phyloP scores from a whole-genome alignment of 2,329 filamentous ascomycete species.

The Hyphodiscus sp. region DNA sequence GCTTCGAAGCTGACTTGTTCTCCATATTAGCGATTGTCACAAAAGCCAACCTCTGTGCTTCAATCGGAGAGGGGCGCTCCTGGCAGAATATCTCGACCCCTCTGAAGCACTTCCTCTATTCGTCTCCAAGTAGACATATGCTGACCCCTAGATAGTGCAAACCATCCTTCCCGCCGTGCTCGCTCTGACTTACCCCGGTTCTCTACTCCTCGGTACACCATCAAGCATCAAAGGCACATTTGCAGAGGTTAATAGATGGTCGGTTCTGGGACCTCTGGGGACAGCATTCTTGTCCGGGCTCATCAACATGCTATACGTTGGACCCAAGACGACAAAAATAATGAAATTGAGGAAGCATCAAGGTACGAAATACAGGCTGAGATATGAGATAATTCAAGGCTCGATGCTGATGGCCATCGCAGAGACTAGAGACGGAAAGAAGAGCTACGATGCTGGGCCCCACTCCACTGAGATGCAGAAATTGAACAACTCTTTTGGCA shows the following conservation, averaged over 20 bases:
- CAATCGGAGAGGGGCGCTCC: not conserved
- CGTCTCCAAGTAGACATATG: not conserved
- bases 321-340: slow-evolving; percentile 67
- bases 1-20: not conserved
- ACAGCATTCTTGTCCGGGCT: slow-evolving; percentile 65
- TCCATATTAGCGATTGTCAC: not conserved
- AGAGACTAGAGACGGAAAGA: slow-evolving; percentile 87
- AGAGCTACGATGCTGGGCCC: slow-evolving; percentile 69
- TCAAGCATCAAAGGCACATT: slow-evolving; percentile 50
- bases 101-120: not conserved
- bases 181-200: slow-evolving; percentile 74
- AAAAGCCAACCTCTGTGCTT: no score
- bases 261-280: slow-evolving; percentile 61
- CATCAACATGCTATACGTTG: slow-evolving; percentile 63
- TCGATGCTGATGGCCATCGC: not conserved
- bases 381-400: not conserved
- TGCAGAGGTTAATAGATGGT: slow-evolving; percentile 52
- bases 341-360: slow-evolving; percentile 75
- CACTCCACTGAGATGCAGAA: slow-evolving; percentile 79
- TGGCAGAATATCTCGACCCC: not conserved
- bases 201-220: slow-evolving; percentile 32
- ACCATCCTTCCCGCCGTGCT: slow-evolving; percentile 66
- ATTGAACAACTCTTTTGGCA: slow-evolving; percentile 72
- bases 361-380: slow-evolving; percentile 46
- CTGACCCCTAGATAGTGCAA: slow-evolving; percentile 47